A percentile compares a stretch with the other conserved stretches of the same genome.
Evolutionary conservation across 1,139 yeast species (phyloP).

Genomic region (Candida freyschussii): DNA sequence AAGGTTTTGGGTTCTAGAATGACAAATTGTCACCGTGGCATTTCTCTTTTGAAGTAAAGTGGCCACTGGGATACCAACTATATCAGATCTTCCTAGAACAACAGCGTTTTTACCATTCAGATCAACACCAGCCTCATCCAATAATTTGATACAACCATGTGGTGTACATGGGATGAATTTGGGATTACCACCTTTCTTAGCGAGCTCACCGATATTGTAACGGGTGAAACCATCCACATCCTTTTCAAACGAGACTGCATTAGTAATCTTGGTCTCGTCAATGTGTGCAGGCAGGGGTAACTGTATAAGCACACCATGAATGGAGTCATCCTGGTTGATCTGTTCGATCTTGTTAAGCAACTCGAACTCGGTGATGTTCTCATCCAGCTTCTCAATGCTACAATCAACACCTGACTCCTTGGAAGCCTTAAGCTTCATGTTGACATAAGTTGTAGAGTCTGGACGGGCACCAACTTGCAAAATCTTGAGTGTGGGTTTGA

Average conservation of each 20-base stretch:
- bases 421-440: slow-evolving; percentile 93
- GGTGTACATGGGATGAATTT: slow-evolving; percentile 93
- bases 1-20: slow-evolving; percentile 59
- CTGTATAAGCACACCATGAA: slow-evolving; percentile 89
- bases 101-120: slow-evolving; percentile 83
- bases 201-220: slow-evolving; percentile 83
- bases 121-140: slow-evolving; percentile 56
- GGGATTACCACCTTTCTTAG: slow-evolving; percentile 86
- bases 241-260: slow-evolving; percentile 69
- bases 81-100: slow-evolving; percentile 92
- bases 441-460: slow-evolving; percentile 91
- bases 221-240: slow-evolving; percentile 98
- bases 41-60: slow-evolving; percentile 79
- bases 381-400: slow-evolving; percentile 63
- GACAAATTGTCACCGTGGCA: slow-evolving; percentile 71
- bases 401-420: slow-evolving; percentile 76
- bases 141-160: slow-evolving; percentile 80
- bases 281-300: slow-evolving; percentile 84
- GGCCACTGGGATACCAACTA: slow-evolving; percentile 93
- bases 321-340: slow-evolving; percentile 62
- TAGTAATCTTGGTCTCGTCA: slow-evolving; percentile 73
- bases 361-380: slow-evolving; percentile 48
- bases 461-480: slow-evolving; percentile 89
- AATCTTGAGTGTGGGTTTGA: slow-evolving; percentile 75
- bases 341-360: slow-evolving; percentile 54